Evolutionary conservation across 805 yeast species (phyloP), one percentile per base, ranked within the genome.

Genomic region (Aciculoconidium aculeatum): DNA sequence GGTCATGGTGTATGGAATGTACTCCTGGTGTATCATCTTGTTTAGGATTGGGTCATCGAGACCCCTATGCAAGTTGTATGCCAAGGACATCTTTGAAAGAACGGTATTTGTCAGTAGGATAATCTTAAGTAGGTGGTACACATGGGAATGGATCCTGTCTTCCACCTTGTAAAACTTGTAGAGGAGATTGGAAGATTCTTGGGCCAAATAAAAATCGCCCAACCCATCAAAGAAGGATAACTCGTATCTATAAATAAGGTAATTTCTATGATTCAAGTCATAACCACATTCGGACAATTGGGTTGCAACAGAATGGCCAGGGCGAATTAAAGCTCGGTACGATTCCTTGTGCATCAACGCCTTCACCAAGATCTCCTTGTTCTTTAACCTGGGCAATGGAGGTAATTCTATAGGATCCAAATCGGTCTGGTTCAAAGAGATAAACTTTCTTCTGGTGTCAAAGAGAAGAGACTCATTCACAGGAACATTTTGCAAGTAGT

Each of bases 151-250:
- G 24, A 39, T 33, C 15, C 27, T 24, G 15, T 31, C 39, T 11
- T 30, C 40, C 6, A 30, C 35, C 7, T 28, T 27, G 21, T 44
- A 40, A 36, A 57, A 48, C 26, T 45, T 42, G 39, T 54, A 62
- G 17, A 62, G 43, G 23, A 61, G 42, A 28, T 49, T 49, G 1
- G 65, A 51, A 2, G 63, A 47, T 31, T 55, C 65, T n/a, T 53
- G 42, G 9, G 65, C 61, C 15, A 62, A 44, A 32, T 49, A 57
- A 32, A 58, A 55, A 40, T 62, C 68, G 1, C 68, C 68, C 27
- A 62, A 45, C 1, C 68, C 68, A 34, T 62, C 68, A 25, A 55
- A 50, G 31, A 58, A 57, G 20, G 63, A 58, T 19, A 60, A 45
- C 28, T 61, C 65, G 35, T 54, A 44, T 21, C 57, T 42, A 14